These are phyloP conservation scores for Kodamaea leandrae DNA, from an alignment of 805 yeast genomes.

Conservation along the genomic window DNA sequence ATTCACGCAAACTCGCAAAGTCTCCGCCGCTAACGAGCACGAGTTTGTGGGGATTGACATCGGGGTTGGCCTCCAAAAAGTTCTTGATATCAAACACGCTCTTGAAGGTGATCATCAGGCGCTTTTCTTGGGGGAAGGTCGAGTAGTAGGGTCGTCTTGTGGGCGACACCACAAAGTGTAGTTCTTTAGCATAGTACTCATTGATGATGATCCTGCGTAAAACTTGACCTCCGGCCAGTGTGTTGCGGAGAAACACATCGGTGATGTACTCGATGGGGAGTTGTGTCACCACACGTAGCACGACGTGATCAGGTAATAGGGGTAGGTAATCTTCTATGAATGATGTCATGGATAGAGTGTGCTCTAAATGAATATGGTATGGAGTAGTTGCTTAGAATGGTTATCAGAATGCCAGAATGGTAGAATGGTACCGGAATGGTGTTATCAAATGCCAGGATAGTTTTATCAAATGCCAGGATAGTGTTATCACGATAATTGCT, in stretches of 20 bases:
- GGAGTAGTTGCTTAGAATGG: no score
- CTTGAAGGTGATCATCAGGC: conserved; percentile 15
- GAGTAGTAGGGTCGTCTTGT: conserved; percentile 21
- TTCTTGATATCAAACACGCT: conserved; percentile 32
- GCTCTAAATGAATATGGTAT: no score
- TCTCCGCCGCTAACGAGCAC: conserved; percentile 32
- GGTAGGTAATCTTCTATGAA: conserved; percentile 10
- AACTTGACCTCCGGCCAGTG: conserved; percentile 10
- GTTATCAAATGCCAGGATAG: no score
- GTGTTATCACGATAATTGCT: no score
- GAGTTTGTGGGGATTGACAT: conserved; percentile 26
- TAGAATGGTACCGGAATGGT: no score
- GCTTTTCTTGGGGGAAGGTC: conserved; percentile 7
- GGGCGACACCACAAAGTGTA: conserved; percentile 35
- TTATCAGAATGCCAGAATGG: no score
- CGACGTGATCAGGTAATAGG: conserved; percentile 23
- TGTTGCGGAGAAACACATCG: conserved; percentile 21
- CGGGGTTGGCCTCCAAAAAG: conserved; percentile 27
- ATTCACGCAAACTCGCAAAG: conserved; percentile 23
- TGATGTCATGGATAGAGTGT: not conserved
- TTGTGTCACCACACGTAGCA: conserved; percentile 17
- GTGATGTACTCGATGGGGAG: conserved; percentile 21
- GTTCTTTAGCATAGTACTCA: conserved; percentile 27
- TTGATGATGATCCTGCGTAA: conserved; percentile 25
- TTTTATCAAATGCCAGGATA: no score